These are phyloP conservation scores for Cichorium intybus DNA, from an alignment of 140 eudicot genomes.

Conservation along the genomic window DNA sequence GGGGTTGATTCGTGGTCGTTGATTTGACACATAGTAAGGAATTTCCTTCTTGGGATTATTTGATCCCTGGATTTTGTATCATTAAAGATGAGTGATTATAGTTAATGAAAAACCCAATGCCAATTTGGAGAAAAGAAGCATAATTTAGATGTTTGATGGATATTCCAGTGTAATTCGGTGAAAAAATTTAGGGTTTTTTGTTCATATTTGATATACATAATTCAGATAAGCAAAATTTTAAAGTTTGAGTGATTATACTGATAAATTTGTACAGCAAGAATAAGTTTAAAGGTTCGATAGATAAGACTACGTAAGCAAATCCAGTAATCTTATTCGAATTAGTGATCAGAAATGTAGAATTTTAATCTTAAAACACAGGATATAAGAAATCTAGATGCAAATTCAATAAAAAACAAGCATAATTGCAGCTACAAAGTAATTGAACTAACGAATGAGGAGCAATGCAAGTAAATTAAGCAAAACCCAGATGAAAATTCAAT, in stretches of 20 bases:
- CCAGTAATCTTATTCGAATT: neutral
- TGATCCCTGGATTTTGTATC: conserved; percentile 49
- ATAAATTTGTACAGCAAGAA: neutral
- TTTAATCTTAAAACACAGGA: neutral
- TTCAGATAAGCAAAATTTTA: neutral
- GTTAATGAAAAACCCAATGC: neutral
- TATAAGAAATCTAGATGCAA: neutral
- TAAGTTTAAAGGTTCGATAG: neutral
- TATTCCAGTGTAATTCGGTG: neutral
- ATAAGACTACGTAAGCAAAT: neutral
- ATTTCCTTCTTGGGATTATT: conserved; percentile 41
- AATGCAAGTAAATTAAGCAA: conserved; percentile 22
- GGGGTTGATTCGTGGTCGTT: conserved; percentile 43
- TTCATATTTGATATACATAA: neutral
- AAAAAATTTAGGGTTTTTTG: neutral
- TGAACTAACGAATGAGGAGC: neutral
- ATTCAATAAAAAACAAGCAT: neutral
- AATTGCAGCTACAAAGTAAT: neutral
- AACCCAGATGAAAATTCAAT: neutral
- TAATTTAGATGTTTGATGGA: neutral
- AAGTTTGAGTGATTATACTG: conserved; percentile 7
- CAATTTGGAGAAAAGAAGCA: neutral
- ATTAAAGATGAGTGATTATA: neutral
- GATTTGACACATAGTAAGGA: conserved; percentile 38
- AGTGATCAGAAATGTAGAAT: neutral